These are phyloP conservation scores for Stagonosporopsis cucurbitacearum DNA, from an alignment of 2,329 filamentous ascomycete species.

Conservation along the genomic window DNA sequence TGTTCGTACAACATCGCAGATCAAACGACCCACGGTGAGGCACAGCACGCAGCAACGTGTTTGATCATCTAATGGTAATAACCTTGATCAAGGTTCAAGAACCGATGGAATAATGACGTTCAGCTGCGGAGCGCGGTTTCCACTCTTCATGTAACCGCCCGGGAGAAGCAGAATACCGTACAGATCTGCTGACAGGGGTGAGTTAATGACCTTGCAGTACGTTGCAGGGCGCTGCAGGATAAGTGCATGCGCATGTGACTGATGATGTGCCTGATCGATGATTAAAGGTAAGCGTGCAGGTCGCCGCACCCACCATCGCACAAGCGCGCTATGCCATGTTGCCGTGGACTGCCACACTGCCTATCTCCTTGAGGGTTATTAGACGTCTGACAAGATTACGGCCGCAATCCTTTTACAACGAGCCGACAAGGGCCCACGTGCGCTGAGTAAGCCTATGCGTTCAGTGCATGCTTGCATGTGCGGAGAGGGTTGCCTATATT, in stretches of 20 bases:
- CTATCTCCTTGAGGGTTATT: slow-evolving; percentile 15
- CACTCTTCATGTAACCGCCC: slow-evolving; percentile 9
- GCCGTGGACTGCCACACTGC: slow-evolving; percentile 20
- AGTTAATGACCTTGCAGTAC: slow-evolving; percentile 10
- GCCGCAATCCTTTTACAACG: slow-evolving; percentile 4
- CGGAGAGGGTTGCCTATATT: not conserved
- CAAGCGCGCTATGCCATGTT: slow-evolving; percentile 14
- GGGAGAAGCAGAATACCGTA: slow-evolving; percentile 26
- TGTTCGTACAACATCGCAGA: slow-evolving; percentile 2
- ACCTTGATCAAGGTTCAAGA: not conserved
- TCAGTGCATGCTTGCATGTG: slow-evolving; percentile 9
- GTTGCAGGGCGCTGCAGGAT: slow-evolving; percentile 16
- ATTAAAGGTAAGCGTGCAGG: slow-evolving; percentile 23
- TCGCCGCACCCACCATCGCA: slow-evolving; percentile 23
- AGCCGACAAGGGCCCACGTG: not conserved
- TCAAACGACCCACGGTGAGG: slow-evolving; percentile 3
- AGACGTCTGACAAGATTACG: slow-evolving; percentile 13
- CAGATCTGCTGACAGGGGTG: slow-evolving; percentile 33
- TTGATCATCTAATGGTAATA: slow-evolving; percentile 5
- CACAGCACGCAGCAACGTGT: slow-evolving; percentile 5
- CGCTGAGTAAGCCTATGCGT: slow-evolving; percentile 5
- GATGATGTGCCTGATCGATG: slow-evolving; percentile 29
- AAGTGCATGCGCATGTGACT: slow-evolving; percentile 36
- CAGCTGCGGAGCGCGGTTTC: not conserved
- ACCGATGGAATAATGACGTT: slow-evolving; percentile 1